These are phyloP conservation scores for Hypoxylon sp. DNA, from an alignment of 2,329 filamentous ascomycete genomes.

Conservation along the genomic window DNA sequence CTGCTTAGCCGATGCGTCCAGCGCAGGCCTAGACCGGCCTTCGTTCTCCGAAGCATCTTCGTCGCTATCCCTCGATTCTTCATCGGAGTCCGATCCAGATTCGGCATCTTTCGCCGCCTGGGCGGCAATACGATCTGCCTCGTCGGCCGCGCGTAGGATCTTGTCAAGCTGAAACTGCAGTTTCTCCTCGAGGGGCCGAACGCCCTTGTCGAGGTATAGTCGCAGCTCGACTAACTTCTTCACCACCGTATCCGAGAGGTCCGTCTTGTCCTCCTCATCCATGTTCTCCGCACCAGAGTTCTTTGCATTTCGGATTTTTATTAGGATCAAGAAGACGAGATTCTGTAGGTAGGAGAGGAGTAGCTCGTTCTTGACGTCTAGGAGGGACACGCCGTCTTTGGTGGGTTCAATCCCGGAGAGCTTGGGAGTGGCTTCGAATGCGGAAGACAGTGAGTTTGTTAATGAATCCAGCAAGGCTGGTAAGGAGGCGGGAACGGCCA, in stretches of 20 bases:
- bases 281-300: conserved; percentile 46
- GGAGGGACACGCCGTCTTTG: conserved; percentile 88
- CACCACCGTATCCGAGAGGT: conserved; percentile 75
- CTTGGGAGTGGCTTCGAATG: conserved; percentile 75
- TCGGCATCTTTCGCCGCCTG: conserved; percentile 54
- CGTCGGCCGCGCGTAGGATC: conserved; percentile 87
- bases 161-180: conserved; percentile 97
- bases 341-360: conserved; percentile 96
- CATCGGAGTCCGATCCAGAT: conserved; percentile 55
- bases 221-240: conserved; percentile 90
- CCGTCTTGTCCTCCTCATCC: conserved; percentile 53
- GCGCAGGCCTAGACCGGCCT: conserved; percentile 31
- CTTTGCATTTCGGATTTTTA: conserved; percentile 76
- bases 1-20: conserved; percentile 49
- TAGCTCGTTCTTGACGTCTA: conserved; percentile 97
- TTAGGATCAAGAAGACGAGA: conserved; percentile 85
- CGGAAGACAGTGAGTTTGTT: conserved; percentile 70
- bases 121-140: conserved; percentile 66
- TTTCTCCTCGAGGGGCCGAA: conserved; percentile 88
- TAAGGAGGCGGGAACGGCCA: conserved; percentile 65
- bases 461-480: conserved; percentile 66
- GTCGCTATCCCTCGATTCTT: conserved; percentile 51
- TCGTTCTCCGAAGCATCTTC: conserved; percentile 51
- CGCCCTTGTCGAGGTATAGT: conserved; percentile 93
- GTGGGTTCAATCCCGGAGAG: conserved; percentile 75